Base-by-base conservation (phyloP, 306 rosid species). In the Begonia loranthoides region DNA sequence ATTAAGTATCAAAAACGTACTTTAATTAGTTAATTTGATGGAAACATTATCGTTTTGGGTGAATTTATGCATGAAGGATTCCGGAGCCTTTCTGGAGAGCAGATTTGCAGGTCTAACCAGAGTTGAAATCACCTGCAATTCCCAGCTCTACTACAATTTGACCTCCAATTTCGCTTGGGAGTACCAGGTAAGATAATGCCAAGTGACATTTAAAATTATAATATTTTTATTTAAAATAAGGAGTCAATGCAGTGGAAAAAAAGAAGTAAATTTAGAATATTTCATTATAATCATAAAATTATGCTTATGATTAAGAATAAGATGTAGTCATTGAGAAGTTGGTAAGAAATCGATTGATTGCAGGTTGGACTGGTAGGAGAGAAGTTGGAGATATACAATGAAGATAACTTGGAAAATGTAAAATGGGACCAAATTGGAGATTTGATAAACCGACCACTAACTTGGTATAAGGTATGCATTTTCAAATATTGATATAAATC, bases 351-450 rank as follows among this genome's bases (percentile, higher is more conserved):
- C n/a, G n/a, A 5, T 33, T 49, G 41, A 6, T 7, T 17, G 54
- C 56, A 89, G 97, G 94, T 90, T 49, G 95, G 97, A 4, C 50
- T 85, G 64, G 14, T 47, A n/a, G 97, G 95, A 69, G 94, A 90
- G 70, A 50, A 74, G 28, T 60, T 39, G 45, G 66, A 76, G 76
- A 76, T 85, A 61, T 68, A 65, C 33, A 70, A 76, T 50, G 69
- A 50, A 19, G 10, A 3, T 24, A 87, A 80, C 47, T 68, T 73
- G 43, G 71, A 76, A 53, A 63, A 58, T 51, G 79, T 78, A 58
- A 62, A 70, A 15, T 85, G 97, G 97, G 43, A 50, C 50, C 56
- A 57, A 9, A 62, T 77, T 13, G 72, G 63, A 58, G 57, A 61
- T 54, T 28, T 8, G 3, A 60, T 72, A 12, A 51, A 64, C n/a